Evolutionary conservation across 495 filamentous ascomycete genomes (phyloP).

Genomic region (Penicillium malachiteum): DNA sequence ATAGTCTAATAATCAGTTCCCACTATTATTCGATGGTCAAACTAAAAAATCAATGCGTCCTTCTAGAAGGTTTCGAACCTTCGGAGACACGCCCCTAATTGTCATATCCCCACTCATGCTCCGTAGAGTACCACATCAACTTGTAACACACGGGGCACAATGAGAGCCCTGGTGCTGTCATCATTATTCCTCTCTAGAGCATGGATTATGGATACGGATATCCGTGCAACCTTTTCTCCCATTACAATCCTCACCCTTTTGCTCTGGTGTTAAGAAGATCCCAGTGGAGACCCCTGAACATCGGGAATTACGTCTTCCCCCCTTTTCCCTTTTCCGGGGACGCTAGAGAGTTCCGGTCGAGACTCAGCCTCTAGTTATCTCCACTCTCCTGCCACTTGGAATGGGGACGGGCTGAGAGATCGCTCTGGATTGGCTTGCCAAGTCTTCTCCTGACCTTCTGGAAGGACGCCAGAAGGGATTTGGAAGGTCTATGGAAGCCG

Average conservation of each 20-base stretch:
- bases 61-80: conserved; percentile 29
- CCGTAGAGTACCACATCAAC: too few relatives aligned
- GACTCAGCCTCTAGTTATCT: conserved; percentile 25
- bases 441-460: conserved; percentile 41
- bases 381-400: conserved; percentile 26
- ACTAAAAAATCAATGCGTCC: conserved; percentile 17
- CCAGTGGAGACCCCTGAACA: conserved; percentile 10
- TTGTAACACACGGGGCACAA: conserved; percentile 7
- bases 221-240: conserved; percentile 1
- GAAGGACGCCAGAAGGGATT: conserved; percentile 38
- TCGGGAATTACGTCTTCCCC: conserved; percentile 26
- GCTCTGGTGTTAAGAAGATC: not conserved
- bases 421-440: conserved; percentile 31
- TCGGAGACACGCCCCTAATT: not conserved
- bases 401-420: conserved; percentile 20
- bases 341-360: conserved; percentile 8
- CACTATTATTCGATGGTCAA: conserved; percentile 23
- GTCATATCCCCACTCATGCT: not conserved
- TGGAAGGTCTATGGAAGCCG: conserved; percentile 31
- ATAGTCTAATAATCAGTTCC: conserved; percentile 27
- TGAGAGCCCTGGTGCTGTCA: conserved; percentile 3
- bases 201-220: not conserved
- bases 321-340: conserved; percentile 20
- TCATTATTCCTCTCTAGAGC: not conserved
- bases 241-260: too few relatives aligned